A percentile compares a stretch with the other conserved stretches of the same genome.
Evolutionary conservation across 495 filamentous ascomycete genomes (phyloP).

Genomic region (Neurospora sp.): DNA sequence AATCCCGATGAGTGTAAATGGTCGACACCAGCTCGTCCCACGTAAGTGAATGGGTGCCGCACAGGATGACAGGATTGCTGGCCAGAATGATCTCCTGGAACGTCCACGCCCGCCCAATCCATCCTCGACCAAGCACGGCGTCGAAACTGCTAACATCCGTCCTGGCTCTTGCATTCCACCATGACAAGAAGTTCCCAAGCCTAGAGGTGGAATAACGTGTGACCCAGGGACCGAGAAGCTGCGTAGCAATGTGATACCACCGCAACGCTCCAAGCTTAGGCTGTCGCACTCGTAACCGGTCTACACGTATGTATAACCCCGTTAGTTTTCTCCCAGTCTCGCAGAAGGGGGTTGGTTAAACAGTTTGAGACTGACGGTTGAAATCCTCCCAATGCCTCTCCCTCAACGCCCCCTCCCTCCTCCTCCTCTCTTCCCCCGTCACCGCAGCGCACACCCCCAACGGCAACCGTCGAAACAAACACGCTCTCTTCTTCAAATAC

Average conservation of each 20-base stretch:
- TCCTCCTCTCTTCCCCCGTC: neutral
- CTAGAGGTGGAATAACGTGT: neutral
- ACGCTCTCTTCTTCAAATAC: neutral
- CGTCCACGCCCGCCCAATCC: slow-evolving; percentile 12
- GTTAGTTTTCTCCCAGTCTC: neutral
- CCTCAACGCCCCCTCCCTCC: neutral
- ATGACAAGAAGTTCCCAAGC: neutral
- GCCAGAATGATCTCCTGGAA: slow-evolving; percentile 13
- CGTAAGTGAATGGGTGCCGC: neutral
- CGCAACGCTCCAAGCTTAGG: neutral
- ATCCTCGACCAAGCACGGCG: slow-evolving; percentile 1
- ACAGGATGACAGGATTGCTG: slow-evolving; percentile 1
- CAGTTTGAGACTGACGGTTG: too few relatives aligned
- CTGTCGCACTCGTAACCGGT: neutral
- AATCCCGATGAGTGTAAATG: neutral
- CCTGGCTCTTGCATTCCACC: neutral
- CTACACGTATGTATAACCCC: neutral
- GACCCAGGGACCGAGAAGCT: neutral
- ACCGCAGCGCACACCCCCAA: neutral
- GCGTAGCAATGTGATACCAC: neutral
- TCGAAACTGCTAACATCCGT: neutral
- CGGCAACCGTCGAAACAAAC: neutral
- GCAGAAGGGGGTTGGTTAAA: too few relatives aligned
- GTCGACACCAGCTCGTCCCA: slow-evolving; percentile 4
- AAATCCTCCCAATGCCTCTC: neutral